Percentiles rank a stretch among this genome's conserved stretches.
phyloP scores from a whole-genome alignment of 1,284 basidiomycete genomes.

The Rhodotorula sp. region DNA sequence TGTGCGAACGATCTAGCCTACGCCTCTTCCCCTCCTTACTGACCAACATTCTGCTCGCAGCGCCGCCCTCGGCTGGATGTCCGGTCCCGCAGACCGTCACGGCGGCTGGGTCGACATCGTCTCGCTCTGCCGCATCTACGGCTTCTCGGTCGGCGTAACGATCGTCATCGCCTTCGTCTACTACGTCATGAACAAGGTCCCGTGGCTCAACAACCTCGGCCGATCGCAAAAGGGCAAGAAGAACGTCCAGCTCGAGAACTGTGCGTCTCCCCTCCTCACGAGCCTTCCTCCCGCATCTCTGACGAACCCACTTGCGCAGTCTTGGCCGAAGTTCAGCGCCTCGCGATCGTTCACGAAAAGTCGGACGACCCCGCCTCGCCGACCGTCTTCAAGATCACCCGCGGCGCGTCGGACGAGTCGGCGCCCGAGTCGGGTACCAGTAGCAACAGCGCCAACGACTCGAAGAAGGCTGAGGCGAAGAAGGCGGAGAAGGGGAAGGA shows the following conservation, averaged over 20 bases:
- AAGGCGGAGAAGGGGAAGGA: background rate
- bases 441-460: background rate
- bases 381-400: background rate
- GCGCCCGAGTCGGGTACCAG: background rate
- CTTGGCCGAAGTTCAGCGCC: constrained; percentile 6
- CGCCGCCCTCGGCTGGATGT: constrained; percentile 53
- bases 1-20: too few relatives aligned
- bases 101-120: constrained; percentile 56
- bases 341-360: constrained; percentile 12
- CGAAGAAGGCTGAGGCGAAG: background rate
- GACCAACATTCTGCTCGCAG: constrained; percentile 48
- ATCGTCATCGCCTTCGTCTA: constrained; percentile 55
- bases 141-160: constrained; percentile 56
- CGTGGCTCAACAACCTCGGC: constrained; percentile 55
- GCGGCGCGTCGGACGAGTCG: constrained; percentile 3
- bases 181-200: constrained; percentile 51
- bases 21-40: constrained; percentile 6
- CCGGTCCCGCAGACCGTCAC: constrained; percentile 52
- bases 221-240: constrained; percentile 52
- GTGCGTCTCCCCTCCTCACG: background rate
- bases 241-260: constrained; percentile 54
- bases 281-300: background rate
- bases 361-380: background rate
- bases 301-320: background rate
- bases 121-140: constrained; percentile 57